These are phyloP conservation scores for Paramecium sonneborni DNA, from an alignment of 73 alveolate genomes.

Conservation along the genomic window DNA sequence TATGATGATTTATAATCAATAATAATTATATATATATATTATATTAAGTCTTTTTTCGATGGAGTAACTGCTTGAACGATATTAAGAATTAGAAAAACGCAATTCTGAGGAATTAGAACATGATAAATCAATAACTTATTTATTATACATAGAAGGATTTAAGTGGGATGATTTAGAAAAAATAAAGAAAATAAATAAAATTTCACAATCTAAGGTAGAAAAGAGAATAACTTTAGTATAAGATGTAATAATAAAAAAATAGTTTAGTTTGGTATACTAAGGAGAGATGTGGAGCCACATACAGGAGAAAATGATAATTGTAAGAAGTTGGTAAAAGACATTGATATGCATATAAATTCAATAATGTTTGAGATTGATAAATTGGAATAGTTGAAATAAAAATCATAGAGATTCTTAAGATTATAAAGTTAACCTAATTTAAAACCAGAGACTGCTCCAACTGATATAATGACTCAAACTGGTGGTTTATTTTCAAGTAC, in stretches of 20 bases:
- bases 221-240: constrained; percentile 29
- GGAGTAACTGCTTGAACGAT: constrained; percentile 55
- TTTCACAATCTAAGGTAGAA: constrained; percentile 1
- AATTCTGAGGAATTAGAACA: constrained; percentile 39
- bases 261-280: constrained; percentile 19
- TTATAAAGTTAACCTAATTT: constrained; percentile 19
- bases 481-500: background rate
- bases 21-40: background rate
- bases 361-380: constrained; percentile 47
- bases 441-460: constrained; percentile 46
- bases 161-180: constrained; percentile 33
- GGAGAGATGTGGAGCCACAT: constrained; percentile 19
- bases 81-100: constrained; percentile 7
- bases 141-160: constrained; percentile 42
- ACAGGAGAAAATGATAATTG: background rate
- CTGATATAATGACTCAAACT: constrained; percentile 13
- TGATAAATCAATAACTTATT: constrained; percentile 21
- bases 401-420: background rate
- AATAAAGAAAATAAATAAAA: constrained; percentile 37
- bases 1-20: background rate
- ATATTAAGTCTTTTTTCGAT: background rate
- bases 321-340: background rate
- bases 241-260: constrained; percentile 15
- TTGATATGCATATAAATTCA: constrained; percentile 46
- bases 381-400: constrained; percentile 26